A percentile compares a stretch with the other conserved stretches of the same genome.
Evolutionary conservation across 192 early-diverging fungal genomes (phyloP).

Genomic region (Rhizoclosmatium sp.): DNA sequence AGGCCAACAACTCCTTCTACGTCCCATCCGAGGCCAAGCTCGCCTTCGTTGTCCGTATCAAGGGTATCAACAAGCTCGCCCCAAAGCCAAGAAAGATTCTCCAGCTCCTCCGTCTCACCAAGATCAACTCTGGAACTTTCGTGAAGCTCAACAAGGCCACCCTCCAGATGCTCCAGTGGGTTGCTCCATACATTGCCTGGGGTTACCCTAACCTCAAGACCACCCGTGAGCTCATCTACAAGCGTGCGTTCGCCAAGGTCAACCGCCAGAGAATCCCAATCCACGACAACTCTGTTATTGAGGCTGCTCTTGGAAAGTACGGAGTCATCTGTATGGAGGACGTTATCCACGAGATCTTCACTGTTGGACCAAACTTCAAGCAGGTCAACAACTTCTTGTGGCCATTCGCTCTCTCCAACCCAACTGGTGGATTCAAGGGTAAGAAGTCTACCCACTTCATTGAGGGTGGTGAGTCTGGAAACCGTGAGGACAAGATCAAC

Average conservation of each 20-base stretch:
- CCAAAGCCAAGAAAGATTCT: conserved; percentile 99
- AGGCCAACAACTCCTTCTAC: conserved; percentile 89
- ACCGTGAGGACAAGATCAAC: conserved; percentile 98
- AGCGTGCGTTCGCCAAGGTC: conserved; percentile 99
- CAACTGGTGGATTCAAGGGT: conserved; percentile 91
- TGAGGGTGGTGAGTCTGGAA: conserved; percentile 96
- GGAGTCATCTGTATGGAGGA: conserved; percentile 99
- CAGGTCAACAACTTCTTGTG: conserved; percentile 98
- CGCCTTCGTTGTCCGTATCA: conserved; percentile 97
- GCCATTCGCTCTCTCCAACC: conserved; percentile 99
- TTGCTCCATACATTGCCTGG: conserved; percentile 93
- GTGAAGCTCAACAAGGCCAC: conserved; percentile 96
- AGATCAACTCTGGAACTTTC: conserved; percentile 99
- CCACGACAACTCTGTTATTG: conserved; percentile 95
- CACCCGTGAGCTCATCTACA: conserved; percentile 99
- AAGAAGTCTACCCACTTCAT: conserved; percentile 97
- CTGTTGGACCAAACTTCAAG: conserved; percentile 98
- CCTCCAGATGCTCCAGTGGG: conserved; percentile 95
- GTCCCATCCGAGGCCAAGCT: conserved; percentile 96
- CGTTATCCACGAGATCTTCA: conserved; percentile 98
- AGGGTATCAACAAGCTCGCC: conserved; percentile 98
- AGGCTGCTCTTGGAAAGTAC: conserved; percentile 88
- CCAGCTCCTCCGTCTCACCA: conserved; percentile 96
- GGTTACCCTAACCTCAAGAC: conserved; percentile 97
- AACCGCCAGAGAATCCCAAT: conserved; percentile 97